Conservation (phyloP, 1,139 yeast genomes). For the Scheffersomyces insectosa region DNA sequence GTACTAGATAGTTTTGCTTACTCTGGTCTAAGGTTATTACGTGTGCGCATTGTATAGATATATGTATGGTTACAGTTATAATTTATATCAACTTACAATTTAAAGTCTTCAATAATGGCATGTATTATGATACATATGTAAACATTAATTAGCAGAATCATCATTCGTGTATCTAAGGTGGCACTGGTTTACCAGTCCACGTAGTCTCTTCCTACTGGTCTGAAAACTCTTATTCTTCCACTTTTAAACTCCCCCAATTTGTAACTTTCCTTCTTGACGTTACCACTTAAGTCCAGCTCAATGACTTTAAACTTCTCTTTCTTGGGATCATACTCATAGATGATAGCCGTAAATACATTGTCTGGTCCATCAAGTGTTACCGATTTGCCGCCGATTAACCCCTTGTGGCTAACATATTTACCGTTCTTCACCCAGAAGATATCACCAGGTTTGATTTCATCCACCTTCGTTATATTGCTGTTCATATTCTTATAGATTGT, state of each 20-base stretch:
- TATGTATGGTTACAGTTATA: neutral
- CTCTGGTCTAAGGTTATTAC: slow-evolving; percentile 14
- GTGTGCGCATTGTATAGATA: slow-evolving; percentile 6
- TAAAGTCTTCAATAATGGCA: neutral
- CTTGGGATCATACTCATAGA: slow-evolving; percentile 70
- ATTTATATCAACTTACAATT: neutral
- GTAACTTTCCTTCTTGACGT: slow-evolving; percentile 61
- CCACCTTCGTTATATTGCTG: slow-evolving; percentile 58
- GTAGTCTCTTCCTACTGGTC: slow-evolving; percentile 61
- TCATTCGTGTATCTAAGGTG: too few relatives aligned
- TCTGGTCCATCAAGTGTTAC: slow-evolving; percentile 32
- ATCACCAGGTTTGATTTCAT: slow-evolving; percentile 81
- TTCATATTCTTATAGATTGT: slow-evolving; percentile 64
- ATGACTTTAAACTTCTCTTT: slow-evolving; percentile 78
- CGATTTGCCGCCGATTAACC: slow-evolving; percentile 42
- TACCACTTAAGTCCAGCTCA: slow-evolving; percentile 58
- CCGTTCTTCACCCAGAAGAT: slow-evolving; percentile 75
- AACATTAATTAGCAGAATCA: too few relatives aligned
- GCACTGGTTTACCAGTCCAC: slow-evolving; percentile 52
- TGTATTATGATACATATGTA: too few relatives aligned
- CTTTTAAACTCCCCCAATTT: slow-evolving; percentile 70
- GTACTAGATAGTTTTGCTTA: slow-evolving; percentile 5
- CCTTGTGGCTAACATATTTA: slow-evolving; percentile 68
- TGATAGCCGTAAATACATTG: slow-evolving; percentile 34
- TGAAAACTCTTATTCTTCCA: slow-evolving; percentile 79